Conservation (phyloP, 169 alveolate genomes). For the Cytauxzoon felis region DNA sequence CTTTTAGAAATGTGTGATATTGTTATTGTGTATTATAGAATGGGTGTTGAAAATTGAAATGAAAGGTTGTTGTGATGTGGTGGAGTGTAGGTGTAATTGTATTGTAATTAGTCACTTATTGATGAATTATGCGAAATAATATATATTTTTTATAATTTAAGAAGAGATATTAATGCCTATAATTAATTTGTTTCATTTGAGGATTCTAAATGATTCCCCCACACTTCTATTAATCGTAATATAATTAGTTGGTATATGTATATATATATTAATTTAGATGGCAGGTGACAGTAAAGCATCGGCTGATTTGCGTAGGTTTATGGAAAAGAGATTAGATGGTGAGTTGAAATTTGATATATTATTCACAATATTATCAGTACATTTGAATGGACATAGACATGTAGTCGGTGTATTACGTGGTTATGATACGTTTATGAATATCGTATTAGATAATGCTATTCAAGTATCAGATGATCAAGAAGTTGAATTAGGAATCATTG, state of each 20-base stretch:
- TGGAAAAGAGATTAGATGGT: slow-evolving; percentile 88
- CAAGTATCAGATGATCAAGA: slow-evolving; percentile 83
- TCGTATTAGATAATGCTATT: slow-evolving; percentile 94
- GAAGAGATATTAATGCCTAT: background rate
- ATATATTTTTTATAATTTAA: background rate
- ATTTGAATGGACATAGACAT: slow-evolving; percentile 85
- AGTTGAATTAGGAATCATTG: slow-evolving; percentile 93
- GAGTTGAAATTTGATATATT: slow-evolving; percentile 2
- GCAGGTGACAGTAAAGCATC: slow-evolving; percentile 81
- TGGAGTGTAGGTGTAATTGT: no score
- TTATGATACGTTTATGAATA: slow-evolving; percentile 97
- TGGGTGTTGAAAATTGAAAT: no score
- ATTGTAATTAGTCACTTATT: slow-evolving; percentile 3
- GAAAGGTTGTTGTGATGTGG: no score
- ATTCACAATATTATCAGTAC: slow-evolving; percentile 66
- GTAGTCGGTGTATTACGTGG: slow-evolving; percentile 96
- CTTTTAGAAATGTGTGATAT: no score
- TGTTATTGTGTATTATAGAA: no score
- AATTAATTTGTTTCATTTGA: background rate
- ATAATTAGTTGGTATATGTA: background rate
- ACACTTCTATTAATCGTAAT: background rate
- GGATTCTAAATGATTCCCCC: background rate
- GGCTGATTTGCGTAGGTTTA: slow-evolving; percentile 84
- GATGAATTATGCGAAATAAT: background rate
- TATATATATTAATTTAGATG: slow-evolving; percentile 12